phyloP scores from a whole-genome alignment of 306 rosid genomes.

The Trichosanthes cucumerina region DNA sequence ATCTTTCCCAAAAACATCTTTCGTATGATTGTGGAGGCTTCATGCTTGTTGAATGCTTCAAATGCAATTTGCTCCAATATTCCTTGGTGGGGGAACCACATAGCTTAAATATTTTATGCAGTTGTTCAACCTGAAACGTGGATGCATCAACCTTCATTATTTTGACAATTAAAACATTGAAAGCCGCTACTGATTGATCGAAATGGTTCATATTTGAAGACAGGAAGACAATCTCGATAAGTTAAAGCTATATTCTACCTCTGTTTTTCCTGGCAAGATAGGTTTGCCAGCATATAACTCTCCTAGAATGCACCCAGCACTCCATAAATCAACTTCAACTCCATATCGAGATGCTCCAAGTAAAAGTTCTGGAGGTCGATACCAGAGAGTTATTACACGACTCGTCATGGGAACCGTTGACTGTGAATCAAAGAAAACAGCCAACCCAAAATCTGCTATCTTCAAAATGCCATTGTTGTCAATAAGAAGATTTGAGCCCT shows the following conservation, averaged over 20 bases:
- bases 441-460: slow-evolving; percentile 94
- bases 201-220: background rate
- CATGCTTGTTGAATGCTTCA: slow-evolving; percentile 48
- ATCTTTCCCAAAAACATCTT: slow-evolving; percentile 54
- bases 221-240: background rate
- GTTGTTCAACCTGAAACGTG: slow-evolving; percentile 73
- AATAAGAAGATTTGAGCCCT: slow-evolving; percentile 91
- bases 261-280: slow-evolving; percentile 89
- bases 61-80: slow-evolving; percentile 59
- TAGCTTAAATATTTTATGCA: slow-evolving; percentile 85
- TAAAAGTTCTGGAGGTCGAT: slow-evolving; percentile 92
- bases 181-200: background rate
- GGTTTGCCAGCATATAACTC: slow-evolving; percentile 82
- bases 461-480: slow-evolving; percentile 74
- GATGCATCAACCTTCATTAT: background rate
- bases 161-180: background rate
- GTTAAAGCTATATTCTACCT: slow-evolving; percentile 33
- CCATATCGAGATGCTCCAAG: slow-evolving; percentile 83
- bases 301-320: slow-evolving; percentile 90
- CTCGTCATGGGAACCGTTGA: slow-evolving; percentile 60
- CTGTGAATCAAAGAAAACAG: slow-evolving; percentile 52
- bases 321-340: slow-evolving; percentile 89
- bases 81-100: slow-evolving; percentile 92
- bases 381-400: slow-evolving; percentile 94
- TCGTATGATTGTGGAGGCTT: slow-evolving; percentile 68